Evolutionary conservation across 148 eudicot species (phyloP).

Genomic region (Cornus kousa): DNA sequence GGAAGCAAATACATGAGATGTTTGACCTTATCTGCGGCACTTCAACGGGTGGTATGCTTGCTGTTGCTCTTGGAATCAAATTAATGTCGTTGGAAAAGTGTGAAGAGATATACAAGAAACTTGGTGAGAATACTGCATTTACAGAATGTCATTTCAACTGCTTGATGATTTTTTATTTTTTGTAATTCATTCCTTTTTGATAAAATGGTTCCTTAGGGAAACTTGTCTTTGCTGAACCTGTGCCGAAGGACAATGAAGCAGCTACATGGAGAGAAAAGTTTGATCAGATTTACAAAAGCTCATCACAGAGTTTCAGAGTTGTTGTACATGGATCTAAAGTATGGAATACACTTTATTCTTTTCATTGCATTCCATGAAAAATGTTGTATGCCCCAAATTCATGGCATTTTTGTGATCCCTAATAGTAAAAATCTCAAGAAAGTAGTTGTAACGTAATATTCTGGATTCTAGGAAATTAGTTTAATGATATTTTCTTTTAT

Average conservation of each 20-base stretch:
- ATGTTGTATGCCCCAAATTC: not conserved
- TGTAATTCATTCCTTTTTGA: not conserved
- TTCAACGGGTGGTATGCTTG: slow-evolving; percentile 99
- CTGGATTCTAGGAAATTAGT: too few relatives aligned
- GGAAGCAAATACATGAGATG: slow-evolving; percentile 92
- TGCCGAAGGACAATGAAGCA: slow-evolving; percentile 86
- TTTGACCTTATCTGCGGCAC: slow-evolving; percentile 99
- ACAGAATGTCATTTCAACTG: not conserved
- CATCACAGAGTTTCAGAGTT: slow-evolving; percentile 94
- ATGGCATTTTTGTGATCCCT: not conserved
- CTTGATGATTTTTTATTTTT: not conserved
- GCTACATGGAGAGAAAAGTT: slow-evolving; percentile 98
- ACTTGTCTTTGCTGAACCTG: slow-evolving; percentile 95
- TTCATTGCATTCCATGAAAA: not conserved
- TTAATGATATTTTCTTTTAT: too few relatives aligned
- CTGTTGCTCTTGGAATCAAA: slow-evolving; percentile 97
- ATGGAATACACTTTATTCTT: slow-evolving; percentile 25
- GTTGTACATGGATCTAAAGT: slow-evolving; percentile 99
- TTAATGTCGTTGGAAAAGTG: slow-evolving; percentile 84
- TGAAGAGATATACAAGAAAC: slow-evolving; percentile 98
- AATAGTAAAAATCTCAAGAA: not conserved
- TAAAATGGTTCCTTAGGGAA: slow-evolving; percentile 58
- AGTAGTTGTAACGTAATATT: too few relatives aligned
- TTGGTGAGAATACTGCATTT: slow-evolving; percentile 52
- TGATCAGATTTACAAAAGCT: slow-evolving; percentile 97